Conservation (phyloP, 768 basidiomycete genomes). For the Clavaria fumosa region DNA sequence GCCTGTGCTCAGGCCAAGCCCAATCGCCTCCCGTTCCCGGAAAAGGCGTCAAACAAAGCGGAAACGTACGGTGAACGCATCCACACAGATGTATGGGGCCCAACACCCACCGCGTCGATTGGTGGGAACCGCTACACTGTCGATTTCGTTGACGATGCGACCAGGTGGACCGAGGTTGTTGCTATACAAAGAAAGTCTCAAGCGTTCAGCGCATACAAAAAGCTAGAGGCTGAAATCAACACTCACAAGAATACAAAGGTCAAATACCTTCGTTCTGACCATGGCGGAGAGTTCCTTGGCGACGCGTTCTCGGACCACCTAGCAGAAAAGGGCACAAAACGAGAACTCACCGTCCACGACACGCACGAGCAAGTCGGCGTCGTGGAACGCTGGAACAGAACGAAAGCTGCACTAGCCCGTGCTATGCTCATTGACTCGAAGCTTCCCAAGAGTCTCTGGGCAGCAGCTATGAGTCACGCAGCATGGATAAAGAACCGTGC, state of each 20-base stretch:
- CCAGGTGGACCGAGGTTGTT: slow-evolving; percentile 7
- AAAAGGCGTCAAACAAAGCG: slow-evolving; percentile 6
- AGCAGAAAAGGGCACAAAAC: background rate
- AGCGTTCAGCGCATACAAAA: slow-evolving; percentile 12
- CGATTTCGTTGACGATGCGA: slow-evolving; percentile 16
- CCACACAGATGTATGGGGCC: slow-evolving; percentile 24
- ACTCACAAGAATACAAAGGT: slow-evolving; percentile 12
- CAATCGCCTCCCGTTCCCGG: too few species aligned
- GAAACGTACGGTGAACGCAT: slow-evolving; percentile 8
- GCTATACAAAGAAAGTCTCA: slow-evolving; percentile 13
- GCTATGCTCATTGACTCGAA: slow-evolving; percentile 14
- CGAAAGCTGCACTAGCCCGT: slow-evolving; percentile 11
- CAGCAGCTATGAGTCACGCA: slow-evolving; percentile 11
- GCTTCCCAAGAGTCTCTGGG: slow-evolving; percentile 15
- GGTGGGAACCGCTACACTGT: slow-evolving; percentile 14
- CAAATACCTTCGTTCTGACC: background rate
- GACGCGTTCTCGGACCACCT: background rate
- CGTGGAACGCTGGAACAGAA: slow-evolving; percentile 18
- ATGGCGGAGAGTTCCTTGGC: background rate
- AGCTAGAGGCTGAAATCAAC: slow-evolving; percentile 14
- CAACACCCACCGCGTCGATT: slow-evolving; percentile 10
- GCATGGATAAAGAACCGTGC: slow-evolving; percentile 12
- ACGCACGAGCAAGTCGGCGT: slow-evolving; percentile 16
- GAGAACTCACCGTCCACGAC: background rate
- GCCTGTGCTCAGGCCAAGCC: slow-evolving; percentile 19